phyloP scores from a whole-genome alignment of 192 early-diverging fungal species.

The Podila verticillata region DNA sequence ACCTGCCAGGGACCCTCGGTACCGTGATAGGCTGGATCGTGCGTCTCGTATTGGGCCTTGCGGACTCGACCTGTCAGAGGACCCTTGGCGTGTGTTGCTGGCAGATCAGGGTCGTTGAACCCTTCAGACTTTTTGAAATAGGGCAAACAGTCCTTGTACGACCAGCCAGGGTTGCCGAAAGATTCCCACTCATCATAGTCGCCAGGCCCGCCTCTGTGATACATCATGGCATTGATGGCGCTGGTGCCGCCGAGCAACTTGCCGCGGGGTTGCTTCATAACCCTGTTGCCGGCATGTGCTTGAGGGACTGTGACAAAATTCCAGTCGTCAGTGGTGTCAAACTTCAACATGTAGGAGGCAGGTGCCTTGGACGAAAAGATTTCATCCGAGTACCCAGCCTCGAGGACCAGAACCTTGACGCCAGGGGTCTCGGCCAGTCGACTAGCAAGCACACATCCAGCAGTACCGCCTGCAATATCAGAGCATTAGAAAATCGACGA shows the following conservation, averaged over 20 bases:
- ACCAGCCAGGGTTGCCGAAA: constrained; percentile 16
- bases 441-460: constrained; percentile 44
- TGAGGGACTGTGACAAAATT: constrained; percentile 22
- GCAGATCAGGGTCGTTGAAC: constrained; percentile 30
- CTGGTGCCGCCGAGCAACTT: constrained; percentile 39
- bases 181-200: constrained; percentile 46
- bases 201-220: constrained; percentile 27
- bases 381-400: constrained; percentile 34
- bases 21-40: constrained; percentile 27
- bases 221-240: constrained; percentile 50
- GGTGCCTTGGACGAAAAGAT: constrained; percentile 19
- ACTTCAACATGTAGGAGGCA: constrained; percentile 2
- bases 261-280: constrained; percentile 39
- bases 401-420: constrained; percentile 40
- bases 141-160: constrained; percentile 2
- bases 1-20: constrained; percentile 43
- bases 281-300: constrained; percentile 8
- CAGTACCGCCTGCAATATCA: constrained; percentile 29
- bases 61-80: constrained; percentile 17
- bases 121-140: constrained; percentile 32
- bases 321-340: constrained; percentile 24
- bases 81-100: constrained; percentile 1
- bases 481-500: no score
- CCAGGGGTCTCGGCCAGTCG: constrained; percentile 34
- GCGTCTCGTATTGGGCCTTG: constrained; percentile 18